Conservation (phyloP, 2,329 filamentous ascomycete genomes). For the Claviceps arundinis region DNA sequence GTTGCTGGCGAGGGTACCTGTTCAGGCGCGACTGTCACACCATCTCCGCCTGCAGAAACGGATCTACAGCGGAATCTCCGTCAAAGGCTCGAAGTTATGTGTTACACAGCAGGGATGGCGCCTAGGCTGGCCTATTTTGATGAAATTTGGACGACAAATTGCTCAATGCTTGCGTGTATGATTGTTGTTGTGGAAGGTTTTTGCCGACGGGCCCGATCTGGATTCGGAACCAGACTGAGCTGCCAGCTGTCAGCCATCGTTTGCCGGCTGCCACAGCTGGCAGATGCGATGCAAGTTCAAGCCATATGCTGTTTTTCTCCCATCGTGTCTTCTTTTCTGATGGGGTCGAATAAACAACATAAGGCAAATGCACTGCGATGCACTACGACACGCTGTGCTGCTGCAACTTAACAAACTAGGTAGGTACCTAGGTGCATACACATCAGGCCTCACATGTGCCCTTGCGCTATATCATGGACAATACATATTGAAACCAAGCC, state of each 20-base stretch:
- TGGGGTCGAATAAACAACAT: neutral
- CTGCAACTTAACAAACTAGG: neutral
- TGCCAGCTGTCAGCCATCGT: neutral
- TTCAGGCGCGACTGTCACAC: neutral
- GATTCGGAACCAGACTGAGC: neutral
- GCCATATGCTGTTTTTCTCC: neutral
- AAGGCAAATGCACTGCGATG: neutral
- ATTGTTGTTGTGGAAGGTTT: neutral
- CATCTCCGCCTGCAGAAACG: conserved; percentile 3
- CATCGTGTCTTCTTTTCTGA: neutral
- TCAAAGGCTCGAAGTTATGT: neutral
- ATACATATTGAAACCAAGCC: neutral
- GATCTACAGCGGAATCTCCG: neutral
- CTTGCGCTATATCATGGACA: neutral
- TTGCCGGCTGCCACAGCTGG: neutral
- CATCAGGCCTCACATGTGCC: neutral
- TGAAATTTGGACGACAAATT: neutral
- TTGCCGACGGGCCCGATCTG: neutral
- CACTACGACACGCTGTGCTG: neutral
- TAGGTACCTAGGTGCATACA: neutral
- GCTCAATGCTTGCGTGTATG: neutral
- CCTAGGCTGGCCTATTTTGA: neutral
- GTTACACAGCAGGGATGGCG: neutral
- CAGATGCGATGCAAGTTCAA: neutral
- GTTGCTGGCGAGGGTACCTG: neutral